Percentiles rank a stretch among this genome's conserved stretches.
Evolutionary conservation across 2,329 filamentous ascomycete genomes (phyloP).

Genomic region (Monilinia vaccinii-corymbosi): DNA sequence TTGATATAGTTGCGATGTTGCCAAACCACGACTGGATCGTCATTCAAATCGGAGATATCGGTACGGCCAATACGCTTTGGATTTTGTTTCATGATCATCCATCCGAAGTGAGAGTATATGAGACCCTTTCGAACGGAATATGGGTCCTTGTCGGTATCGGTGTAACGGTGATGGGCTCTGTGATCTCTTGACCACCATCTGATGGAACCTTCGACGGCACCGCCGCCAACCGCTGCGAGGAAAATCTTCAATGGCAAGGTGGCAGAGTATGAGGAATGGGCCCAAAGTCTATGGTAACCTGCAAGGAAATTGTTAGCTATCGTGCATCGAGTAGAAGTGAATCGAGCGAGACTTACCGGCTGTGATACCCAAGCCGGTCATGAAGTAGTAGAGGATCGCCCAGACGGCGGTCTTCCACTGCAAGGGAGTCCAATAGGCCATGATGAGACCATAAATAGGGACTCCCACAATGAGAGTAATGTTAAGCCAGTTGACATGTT

Average conservation of each 20-base stretch:
- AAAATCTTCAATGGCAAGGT: conserved; percentile 69
- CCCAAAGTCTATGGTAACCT: conserved; percentile 78
- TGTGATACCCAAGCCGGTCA: conserved; percentile 72
- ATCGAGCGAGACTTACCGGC: conserved; percentile 44
- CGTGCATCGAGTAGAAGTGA: no score
- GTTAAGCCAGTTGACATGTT: conserved; percentile 93
- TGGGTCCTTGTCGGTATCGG: conserved; percentile 85
- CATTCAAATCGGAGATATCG: conserved; percentile 81
- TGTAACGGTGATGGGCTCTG: conserved; percentile 83
- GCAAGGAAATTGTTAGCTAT: conserved; percentile 9
- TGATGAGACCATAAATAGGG: conserved; percentile 63
- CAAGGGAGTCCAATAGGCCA: conserved; percentile 71
- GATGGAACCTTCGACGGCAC: conserved; percentile 77
- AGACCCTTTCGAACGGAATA: conserved; percentile 87
- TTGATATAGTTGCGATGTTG: conserved; percentile 83
- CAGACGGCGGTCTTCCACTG: conserved; percentile 63
- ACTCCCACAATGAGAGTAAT: conserved; percentile 71
- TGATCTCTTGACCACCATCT: conserved; percentile 86
- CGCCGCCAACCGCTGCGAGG: conserved; percentile 71
- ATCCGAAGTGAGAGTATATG: conserved; percentile 74
- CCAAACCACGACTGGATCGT: conserved; percentile 77
- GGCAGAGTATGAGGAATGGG: conserved; percentile 76
- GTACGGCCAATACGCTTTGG: conserved; percentile 80
- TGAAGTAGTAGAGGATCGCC: conserved; percentile 72
- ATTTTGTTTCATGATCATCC: conserved; percentile 93